phyloP scores from a whole-genome alignment of 2,329 filamentous ascomycete genomes.

The Botrytis cinerea region DNA sequence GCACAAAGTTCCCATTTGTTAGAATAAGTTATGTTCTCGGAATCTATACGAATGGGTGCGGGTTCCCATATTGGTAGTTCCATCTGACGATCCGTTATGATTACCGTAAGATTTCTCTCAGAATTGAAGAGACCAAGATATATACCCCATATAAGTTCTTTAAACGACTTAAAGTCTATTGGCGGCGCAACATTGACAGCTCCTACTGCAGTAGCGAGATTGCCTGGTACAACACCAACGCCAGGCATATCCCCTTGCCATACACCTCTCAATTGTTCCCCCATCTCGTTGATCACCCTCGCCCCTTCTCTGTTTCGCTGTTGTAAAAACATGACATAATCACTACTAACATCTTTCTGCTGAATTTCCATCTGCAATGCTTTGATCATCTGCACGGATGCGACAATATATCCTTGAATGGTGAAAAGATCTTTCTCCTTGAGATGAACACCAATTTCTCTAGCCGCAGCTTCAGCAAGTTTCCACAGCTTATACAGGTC shows the following conservation, averaged over 20 bases:
- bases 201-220: neutral
- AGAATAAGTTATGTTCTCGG: constrained; percentile 2
- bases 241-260: constrained; percentile 13
- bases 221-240: neutral
- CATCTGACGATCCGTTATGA: constrained; percentile 16
- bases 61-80: constrained; percentile 15
- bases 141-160: constrained; percentile 11
- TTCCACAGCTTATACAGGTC: constrained; percentile 18
- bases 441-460: constrained; percentile 16
- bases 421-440: neutral
- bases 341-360: constrained; percentile 20
- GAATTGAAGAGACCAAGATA: constrained; percentile 23
- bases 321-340: constrained; percentile 24
- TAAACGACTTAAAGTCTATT: constrained; percentile 13
- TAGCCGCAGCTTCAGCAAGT: constrained; percentile 12
- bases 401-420: constrained; percentile 14
- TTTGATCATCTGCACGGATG: constrained; percentile 10
- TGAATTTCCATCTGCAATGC: constrained; percentile 8
- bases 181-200: constrained; percentile 13
- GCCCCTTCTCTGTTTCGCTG: constrained; percentile 18
- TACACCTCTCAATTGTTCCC: constrained; percentile 6
- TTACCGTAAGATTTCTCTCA: constrained; percentile 8
- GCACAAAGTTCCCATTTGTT: constrained; percentile 19
- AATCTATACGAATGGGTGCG: neutral
- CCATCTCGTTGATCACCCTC: constrained; percentile 19